A percentile compares a stretch with the other conserved stretches of the same genome.
Evolutionary conservation across 164 flowering plant genomes (phyloP).

Genomic region (Vitis vinifera): DNA sequence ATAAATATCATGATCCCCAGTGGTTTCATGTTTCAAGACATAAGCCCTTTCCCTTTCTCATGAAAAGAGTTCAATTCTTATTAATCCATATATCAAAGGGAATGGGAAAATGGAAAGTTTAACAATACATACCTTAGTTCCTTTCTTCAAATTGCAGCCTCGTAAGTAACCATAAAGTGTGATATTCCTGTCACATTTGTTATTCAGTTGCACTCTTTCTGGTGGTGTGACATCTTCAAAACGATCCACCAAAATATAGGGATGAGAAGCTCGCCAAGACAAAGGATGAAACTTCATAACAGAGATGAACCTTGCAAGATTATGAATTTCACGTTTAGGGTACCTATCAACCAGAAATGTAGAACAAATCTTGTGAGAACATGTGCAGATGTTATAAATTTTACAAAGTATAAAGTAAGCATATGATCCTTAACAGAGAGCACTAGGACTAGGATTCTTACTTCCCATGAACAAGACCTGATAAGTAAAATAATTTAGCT

Average conservation of each 20-base stretch:
- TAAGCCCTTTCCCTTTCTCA: too few species aligned
- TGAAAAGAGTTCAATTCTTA: too few species aligned
- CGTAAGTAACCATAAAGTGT: conserved; percentile 90
- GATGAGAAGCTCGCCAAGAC: conserved; percentile 89
- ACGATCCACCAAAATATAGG: conserved; percentile 89
- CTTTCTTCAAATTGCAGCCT: conserved; percentile 91
- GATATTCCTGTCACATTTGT: conserved; percentile 85
- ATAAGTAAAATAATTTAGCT: conserved; percentile 92
- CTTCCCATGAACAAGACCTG: conserved; percentile 94
- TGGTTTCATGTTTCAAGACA: too few species aligned
- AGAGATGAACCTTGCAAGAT: conserved; percentile 92
- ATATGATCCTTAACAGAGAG: not conserved
- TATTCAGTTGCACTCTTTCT: conserved; percentile 56
- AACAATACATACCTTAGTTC: conserved; percentile 63
- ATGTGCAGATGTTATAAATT: too few species aligned
- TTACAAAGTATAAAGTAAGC: not conserved
- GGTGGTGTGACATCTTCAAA: conserved; percentile 98
- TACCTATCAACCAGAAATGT: conserved; percentile 49
- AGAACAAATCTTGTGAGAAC: not conserved
- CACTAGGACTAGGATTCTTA: conserved; percentile 32
- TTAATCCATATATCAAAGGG: not conserved
- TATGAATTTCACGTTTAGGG: conserved; percentile 82
- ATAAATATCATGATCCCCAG: too few species aligned
- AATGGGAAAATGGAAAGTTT: not conserved
- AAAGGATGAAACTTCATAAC: conserved; percentile 88